Evolutionary conservation across 441 rosid species (phyloP).

Genomic region (Euphorbia corollata): DNA sequence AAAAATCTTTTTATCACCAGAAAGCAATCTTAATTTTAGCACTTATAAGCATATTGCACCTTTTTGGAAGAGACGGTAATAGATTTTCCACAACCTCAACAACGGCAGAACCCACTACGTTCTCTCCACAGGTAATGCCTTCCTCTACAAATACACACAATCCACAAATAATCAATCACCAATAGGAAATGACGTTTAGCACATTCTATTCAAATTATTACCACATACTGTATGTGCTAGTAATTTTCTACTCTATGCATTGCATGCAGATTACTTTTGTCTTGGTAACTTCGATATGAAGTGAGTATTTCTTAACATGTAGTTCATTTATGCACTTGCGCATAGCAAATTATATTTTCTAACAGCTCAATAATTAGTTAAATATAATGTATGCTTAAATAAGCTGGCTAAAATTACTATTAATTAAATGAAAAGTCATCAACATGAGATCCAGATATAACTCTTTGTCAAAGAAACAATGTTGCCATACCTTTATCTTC

Average conservation of each 20-base stretch:
- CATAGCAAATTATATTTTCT: not conserved
- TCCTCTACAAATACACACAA: conserved; percentile 25
- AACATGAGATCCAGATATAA: not conserved
- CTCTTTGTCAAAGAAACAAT: not conserved
- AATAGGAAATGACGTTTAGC: not conserved
- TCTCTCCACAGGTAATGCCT: conserved; percentile 17
- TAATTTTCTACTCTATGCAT: not conserved
- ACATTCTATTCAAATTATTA: not conserved
- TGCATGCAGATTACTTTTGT: not conserved
- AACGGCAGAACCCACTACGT: conserved; percentile 25
- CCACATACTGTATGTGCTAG: not conserved
- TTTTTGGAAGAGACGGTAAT: conserved; percentile 44
- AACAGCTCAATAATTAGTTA: not conserved
- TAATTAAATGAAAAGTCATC: not conserved
- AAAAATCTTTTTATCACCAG: not conserved
- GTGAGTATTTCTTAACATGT: not conserved
- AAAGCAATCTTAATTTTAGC: not conserved
- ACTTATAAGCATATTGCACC: conserved; percentile 27
- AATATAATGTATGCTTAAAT: not conserved
- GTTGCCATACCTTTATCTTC: conserved; percentile 38
- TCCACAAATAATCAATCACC: not conserved
- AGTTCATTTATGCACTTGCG: not conserved
- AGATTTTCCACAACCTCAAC: conserved; percentile 35
- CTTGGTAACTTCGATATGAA: not conserved
- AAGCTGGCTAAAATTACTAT: not conserved